Evolutionary conservation across 1,284 basidiomycete species (phyloP), one percentile per base, ranked within the genome.

Genomic region (Leccinum cinnamomeum): DNA sequence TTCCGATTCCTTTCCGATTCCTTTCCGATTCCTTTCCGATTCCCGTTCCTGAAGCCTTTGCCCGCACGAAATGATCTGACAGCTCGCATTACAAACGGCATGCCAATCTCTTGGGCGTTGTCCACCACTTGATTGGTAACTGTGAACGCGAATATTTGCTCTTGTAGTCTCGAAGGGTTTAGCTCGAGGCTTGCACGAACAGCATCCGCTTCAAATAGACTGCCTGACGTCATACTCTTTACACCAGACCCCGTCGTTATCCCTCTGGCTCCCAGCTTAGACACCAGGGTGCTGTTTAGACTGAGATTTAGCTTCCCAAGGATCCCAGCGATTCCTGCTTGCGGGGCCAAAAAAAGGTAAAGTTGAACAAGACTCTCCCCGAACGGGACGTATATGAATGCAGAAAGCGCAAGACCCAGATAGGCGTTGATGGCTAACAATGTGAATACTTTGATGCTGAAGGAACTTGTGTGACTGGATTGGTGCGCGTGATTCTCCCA

Each of bases 401-500:
- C 92, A 18, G 90, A 92, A 53, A 96, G 85, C 14, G 84, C 89
- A 14, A 96, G 84, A 51, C 91, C 90, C 53, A 93, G 87, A 75
- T 96, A 98, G 0, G 96, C 91, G 23, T 96, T 94, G 70, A 98
- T 86, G 3, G 90, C 88, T 53, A 91, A 91, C 65, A 98, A 83
- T 0, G 90, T 87, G 75, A 99, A 99, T 0, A 93, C 91, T 78
- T 99, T 99, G 72, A 92, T 81, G 6, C 96, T 97, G 37, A 98
- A 82, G 7, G 91, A 94, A 14, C 87, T 84, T 64, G 88, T 84
- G 72, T 94, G 87, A 2, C 86, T 84, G 2, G 89, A 90, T 67
- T 90, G 83, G 66, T 93, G 92, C 3, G 85, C 82, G 73, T 97
- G 94, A 72, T 96, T 94, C 78, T 99, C 97, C 92, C 93, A 97